Evolutionary conservation across 768 basidiomycete genomes (phyloP).

Genomic region (Amanita subjunquillea): DNA sequence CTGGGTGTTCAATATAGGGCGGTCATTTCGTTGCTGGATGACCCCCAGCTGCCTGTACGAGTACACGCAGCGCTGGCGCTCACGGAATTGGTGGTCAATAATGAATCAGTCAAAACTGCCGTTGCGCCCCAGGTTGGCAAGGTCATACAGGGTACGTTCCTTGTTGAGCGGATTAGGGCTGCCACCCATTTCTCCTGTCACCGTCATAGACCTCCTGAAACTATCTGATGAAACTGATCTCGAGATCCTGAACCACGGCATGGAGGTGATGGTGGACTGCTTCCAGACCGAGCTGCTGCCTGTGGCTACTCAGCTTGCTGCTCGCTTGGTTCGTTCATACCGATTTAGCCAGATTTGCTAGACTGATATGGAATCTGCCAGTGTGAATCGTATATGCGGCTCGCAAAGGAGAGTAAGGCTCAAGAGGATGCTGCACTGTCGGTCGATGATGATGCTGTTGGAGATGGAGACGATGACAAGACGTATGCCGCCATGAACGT

Average conservation of each 20-base stretch:
- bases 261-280: slow-evolving; percentile 80
- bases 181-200: not conserved
- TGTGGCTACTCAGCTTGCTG: slow-evolving; percentile 72
- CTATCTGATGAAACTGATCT: slow-evolving; percentile 88
- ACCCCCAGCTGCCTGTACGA: slow-evolving; percentile 71
- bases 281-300: slow-evolving; percentile 81
- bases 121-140: slow-evolving; percentile 75
- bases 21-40: slow-evolving; percentile 60
- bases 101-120: slow-evolving; percentile 61
- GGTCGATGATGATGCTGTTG: slow-evolving; percentile 46
- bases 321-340: slow-evolving; percentile 52
- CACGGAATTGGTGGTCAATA: slow-evolving; percentile 58
- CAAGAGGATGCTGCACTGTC: slow-evolving; percentile 43
- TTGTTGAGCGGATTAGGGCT: not conserved
- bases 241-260: slow-evolving; percentile 71
- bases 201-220: slow-evolving; percentile 61
- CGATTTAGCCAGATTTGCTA: not conserved
- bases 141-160: slow-evolving; percentile 65
- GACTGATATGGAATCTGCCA: slow-evolving; percentile 15
- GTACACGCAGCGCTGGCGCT: slow-evolving; percentile 78
- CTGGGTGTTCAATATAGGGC: slow-evolving; percentile 55
- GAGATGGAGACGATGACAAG: slow-evolving; percentile 71
- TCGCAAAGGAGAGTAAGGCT: slow-evolving; percentile 56
- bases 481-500: slow-evolving; percentile 82
- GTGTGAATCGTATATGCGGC: slow-evolving; percentile 78